Conservation (phyloP, 2,329 filamentous ascomycete species). For the Scorias spongiosa region DNA sequence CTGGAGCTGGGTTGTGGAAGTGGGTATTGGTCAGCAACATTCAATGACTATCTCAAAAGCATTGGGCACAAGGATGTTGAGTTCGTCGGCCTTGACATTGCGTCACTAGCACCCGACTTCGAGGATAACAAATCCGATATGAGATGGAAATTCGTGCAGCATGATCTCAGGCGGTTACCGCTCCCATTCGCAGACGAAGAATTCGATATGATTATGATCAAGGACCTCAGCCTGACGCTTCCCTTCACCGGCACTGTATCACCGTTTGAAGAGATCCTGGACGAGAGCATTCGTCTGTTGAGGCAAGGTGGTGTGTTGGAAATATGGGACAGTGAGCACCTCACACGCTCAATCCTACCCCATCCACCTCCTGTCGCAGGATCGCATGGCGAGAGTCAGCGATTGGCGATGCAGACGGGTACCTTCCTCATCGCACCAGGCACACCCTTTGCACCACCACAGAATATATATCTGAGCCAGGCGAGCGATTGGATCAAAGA, state of each 20-base stretch:
- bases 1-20: constrained; percentile 80
- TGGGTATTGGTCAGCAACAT: constrained; percentile 79
- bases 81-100: constrained; percentile 73
- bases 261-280: constrained; percentile 41
- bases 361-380: constrained; percentile 50
- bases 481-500: constrained; percentile 72
- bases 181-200: constrained; percentile 66
- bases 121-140: constrained; percentile 48
- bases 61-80: constrained; percentile 53
- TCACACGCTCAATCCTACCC: constrained; percentile 67
- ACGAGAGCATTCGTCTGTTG: constrained; percentile 64
- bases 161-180: constrained; percentile 62
- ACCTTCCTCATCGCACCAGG: constrained; percentile 72
- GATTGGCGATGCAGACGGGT: constrained; percentile 51
- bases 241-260: constrained; percentile 28
- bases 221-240: constrained; percentile 62
- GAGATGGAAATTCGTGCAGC: constrained; percentile 77
- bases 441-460: constrained; percentile 64
- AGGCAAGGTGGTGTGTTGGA: constrained; percentile 67
- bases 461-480: constrained; percentile 69
- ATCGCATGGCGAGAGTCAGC: constrained; percentile 45
- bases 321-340: constrained; percentile 78
- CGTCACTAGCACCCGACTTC: constrained; percentile 51
- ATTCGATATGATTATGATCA: constrained; percentile 80
- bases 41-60: constrained; percentile 61